Evolutionary conservation across 139 green algal genomes (phyloP).

Genomic region (Haematococcus lacustris): DNA sequence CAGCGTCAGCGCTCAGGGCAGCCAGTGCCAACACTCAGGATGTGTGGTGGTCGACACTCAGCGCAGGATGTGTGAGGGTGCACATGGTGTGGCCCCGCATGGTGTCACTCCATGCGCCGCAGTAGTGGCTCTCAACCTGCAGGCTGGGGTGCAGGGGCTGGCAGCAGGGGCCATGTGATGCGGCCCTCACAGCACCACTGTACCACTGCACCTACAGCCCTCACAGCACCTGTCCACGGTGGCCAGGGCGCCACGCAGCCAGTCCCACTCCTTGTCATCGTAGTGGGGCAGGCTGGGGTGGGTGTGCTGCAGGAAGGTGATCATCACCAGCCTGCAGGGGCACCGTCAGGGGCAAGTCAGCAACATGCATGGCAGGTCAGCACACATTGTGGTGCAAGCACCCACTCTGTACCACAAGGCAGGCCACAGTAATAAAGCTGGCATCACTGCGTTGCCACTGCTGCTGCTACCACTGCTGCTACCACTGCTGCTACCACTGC

Average conservation of each 20-base stretch:
- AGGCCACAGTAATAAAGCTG: neutral
- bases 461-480: too few species aligned
- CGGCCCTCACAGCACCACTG: neutral
- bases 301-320: slow-evolving; percentile 85
- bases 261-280: slow-evolving; percentile 76
- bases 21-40: neutral
- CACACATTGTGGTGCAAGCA: neutral
- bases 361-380: neutral
- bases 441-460: too few species aligned
- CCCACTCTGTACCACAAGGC: neutral
- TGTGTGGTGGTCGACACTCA: neutral
- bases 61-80: neutral
- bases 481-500: too few species aligned
- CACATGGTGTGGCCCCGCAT: neutral
- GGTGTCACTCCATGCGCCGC: too few species aligned
- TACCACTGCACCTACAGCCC: neutral
- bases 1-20: too few species aligned
- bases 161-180: neutral
- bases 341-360: neutral
- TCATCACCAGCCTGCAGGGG: slow-evolving; percentile 40
- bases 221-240: slow-evolving; percentile 61
- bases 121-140: neutral
- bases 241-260: slow-evolving; percentile 78
- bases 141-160: neutral
- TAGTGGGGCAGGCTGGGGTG: slow-evolving; percentile 83